Evolutionary conservation across 169 alveolate species (phyloP), one percentile per base, ranked within the genome.

Genomic region (Eimeria praecox): DNA sequence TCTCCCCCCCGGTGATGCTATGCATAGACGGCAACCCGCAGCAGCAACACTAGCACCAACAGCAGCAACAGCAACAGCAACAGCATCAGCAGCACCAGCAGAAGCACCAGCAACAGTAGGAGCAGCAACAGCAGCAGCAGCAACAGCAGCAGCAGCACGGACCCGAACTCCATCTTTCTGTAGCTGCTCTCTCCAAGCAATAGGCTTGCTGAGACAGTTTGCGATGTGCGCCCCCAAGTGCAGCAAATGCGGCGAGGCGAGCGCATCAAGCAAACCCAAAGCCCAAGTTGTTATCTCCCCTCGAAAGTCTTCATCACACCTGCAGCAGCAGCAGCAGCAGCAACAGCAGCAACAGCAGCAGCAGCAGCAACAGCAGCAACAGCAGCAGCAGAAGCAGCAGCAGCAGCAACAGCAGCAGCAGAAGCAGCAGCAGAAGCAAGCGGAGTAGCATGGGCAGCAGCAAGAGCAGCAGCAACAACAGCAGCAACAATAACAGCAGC

Each of bases 201-300:
- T 90, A 38, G 95, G 95, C n/a, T 80, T 78, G 66, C 85, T 56
- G 40, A 90, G 90, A 42, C 95, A 71, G 33, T 90, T 90, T 33
- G 85, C 95, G 35, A 90, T 66, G 59, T 54, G 85, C 49, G 90
- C 90, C 44, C 86, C 95, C 62, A 90, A 59, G 52, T 90, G 86
- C 89, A 90, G 90, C 77, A 90, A 59, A 24, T 73, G 75, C 3
- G 95, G 95, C 20, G 90, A 30, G 16, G 90, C 95, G 49, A 90
- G 78, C 8, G 95, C 86, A 46, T 90, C 78, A 3, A 90, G 80
- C 35, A 90, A 56, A 52, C 69, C 86, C 80, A 90, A 38, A 0
- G 78, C 86, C 95, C 95, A 90, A 64, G 78, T 88, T 66, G 95
- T 83, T 49, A 83, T 83, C 22, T 83, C 91, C 52, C 91, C 91